Evolutionary conservation across 257 asterid species (phyloP).

Genomic region (Rauvolfia tetraphylla): DNA sequence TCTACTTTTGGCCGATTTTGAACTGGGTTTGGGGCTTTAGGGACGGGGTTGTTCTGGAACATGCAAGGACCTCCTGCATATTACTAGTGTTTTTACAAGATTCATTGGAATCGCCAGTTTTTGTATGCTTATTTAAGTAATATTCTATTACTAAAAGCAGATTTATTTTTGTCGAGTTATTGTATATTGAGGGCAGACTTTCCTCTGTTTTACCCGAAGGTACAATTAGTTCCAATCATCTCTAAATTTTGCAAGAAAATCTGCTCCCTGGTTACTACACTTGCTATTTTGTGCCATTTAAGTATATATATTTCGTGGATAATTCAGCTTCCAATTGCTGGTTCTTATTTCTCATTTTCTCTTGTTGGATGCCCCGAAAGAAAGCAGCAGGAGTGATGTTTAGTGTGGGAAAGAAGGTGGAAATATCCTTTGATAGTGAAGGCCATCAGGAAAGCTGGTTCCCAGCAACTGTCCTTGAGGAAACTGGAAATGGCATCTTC

Average conservation of each 20-base stretch:
- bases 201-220: not conserved
- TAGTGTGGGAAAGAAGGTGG: slow-evolving; percentile 59
- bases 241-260: not conserved
- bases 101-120: not conserved
- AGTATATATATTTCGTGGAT: not conserved
- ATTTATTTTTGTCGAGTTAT: not conserved
- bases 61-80: not conserved
- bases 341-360: slow-evolving; percentile 12
- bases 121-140: not conserved
- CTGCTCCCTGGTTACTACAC: not conserved
- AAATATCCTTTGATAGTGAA: slow-evolving; percentile 53
- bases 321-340: not conserved
- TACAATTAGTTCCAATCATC: not conserved
- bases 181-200: not conserved
- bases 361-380: slow-evolving; percentile 39
- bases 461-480: slow-evolving; percentile 43
- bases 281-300: not conserved
- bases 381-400: slow-evolving; percentile 51
- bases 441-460: slow-evolving; percentile 55
- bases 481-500: slow-evolving; percentile 37
- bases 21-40: not conserved
- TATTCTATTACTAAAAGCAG: not conserved
- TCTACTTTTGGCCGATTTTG: not conserved
- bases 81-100: not conserved
- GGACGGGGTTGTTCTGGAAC: not conserved